Evolutionary conservation across 257 asterid genomes (phyloP).

Genomic region (Solanum gracilifrons): DNA sequence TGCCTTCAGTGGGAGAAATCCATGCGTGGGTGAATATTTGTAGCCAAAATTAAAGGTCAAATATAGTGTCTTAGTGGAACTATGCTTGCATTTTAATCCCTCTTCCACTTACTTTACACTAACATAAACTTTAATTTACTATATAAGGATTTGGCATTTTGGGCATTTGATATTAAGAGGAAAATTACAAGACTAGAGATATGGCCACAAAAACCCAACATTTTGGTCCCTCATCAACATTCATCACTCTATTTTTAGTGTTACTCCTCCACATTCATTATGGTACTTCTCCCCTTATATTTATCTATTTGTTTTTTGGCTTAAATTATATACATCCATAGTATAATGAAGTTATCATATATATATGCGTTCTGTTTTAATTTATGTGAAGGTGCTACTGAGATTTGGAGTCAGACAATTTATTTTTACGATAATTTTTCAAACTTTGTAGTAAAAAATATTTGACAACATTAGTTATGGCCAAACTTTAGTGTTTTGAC

Average conservation of each 20-base stretch:
- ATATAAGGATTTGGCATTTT: not conserved
- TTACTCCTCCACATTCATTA: constrained; percentile 33
- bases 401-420: not conserved
- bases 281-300: constrained; percentile 13
- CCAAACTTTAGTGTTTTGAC: not conserved
- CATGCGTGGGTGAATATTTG: constrained; percentile 13
- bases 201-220: constrained; percentile 10
- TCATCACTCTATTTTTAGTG: constrained; percentile 26
- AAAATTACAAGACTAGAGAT: not conserved
- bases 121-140: not conserved
- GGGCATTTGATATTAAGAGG: not conserved
- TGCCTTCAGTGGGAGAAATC: constrained; percentile 4
- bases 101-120: not conserved
- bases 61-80: constrained; percentile 25
- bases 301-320: not conserved
- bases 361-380: not conserved
- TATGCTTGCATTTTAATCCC: not conserved
- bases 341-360: not conserved
- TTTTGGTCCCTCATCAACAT: constrained; percentile 2
- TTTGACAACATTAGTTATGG: not conserved
- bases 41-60: constrained; percentile 17
- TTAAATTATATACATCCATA: not conserved
- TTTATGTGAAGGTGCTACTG: not conserved
- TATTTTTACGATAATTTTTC: not conserved
- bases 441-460: not conserved